Evolutionary conservation across 2,329 filamentous ascomycete species (phyloP), one percentile per base, ranked within the genome.

Genomic region (Davidsoniella eucalypti): DNA sequence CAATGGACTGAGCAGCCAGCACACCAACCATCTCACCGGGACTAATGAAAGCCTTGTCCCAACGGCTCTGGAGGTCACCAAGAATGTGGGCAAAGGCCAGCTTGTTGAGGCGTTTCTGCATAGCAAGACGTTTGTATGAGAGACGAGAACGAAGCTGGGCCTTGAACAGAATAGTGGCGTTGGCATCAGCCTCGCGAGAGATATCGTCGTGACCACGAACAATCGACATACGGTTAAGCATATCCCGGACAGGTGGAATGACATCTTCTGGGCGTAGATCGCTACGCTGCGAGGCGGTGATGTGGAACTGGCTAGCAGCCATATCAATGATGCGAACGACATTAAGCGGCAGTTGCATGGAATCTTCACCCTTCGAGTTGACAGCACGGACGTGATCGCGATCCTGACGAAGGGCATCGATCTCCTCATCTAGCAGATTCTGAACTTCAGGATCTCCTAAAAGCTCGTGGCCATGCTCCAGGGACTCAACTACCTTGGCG

Each of bases 11-110:
- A 5, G 93, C 92, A 55, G 92, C 92, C 60, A 98, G 70, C 18
- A 98, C 92, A 69, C 92, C 92, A 51, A 98, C 92, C 92, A 98
- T 98, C 64, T 98, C 93, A 62, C 93, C 92, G 44, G 92, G 90
- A 58, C 80, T 86, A 54, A 94, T 88, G 58, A 84, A 79, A 44
- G 90, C 78, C 59, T 84, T 82, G 36, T 84, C 78, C 75, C 94
- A 98, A 54, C 87, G 79, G 61, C 78, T 87, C 67, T 94, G 85
- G 39, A 98, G 71, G 58, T 94, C 88, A 56, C 92, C 92, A 38
- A 98, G 65, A 44, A 98, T 79, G 61, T 95, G 88, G 55, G 92
- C 83, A 60, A 98, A 90, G 1, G 92, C 90, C 55, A 94, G 75
- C 65, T 87, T 92, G 68, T 86, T 94, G 57, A 98, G 68, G 10